Evolutionary conservation across 176 grass and related monocot genomes (phyloP), one percentile per base, ranked within the genome.

Genomic region (bread wheat (Triticum aestivum)): DNA sequence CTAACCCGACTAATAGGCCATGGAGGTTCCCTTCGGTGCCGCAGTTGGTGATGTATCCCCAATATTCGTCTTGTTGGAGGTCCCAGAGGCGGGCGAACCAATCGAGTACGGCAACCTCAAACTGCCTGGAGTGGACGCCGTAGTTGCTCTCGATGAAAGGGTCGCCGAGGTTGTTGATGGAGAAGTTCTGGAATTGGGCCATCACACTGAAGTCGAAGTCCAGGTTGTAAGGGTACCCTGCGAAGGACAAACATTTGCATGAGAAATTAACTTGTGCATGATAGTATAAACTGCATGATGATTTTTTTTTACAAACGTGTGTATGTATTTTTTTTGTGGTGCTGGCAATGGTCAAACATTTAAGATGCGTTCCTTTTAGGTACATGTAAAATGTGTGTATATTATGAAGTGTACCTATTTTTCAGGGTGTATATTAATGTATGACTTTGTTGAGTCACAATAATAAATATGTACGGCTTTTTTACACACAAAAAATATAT

Each of bases 81-180:
- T 87, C 90, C 90, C 90, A 92, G 2, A 92, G 68, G 8, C 62
- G 74, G 49, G 90, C 90, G 12, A 89, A 92, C 90, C 87, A 92
- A 14, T 92, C 87, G 9, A 92, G 41, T 6, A 92, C 79, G 0
- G 81, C 87, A 0, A 92, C 79, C 17, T 92, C 87, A 3, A 92
- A 80, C 24, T 75, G 87, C 33, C 87, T 79, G 4, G 87, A 92
- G 56, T 92, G 90, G 20, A 89, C 66, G 5, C 84, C 87, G 6
- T 89, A 84, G 79, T 92, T 92, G 66, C 91, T 92, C 68, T 92
- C 91, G 8, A 92, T 83, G 80, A 92, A 92, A 3, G 87, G 90
- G 35, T 92, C 90, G 6, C 90, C 90, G 0, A 89, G 68, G 8
- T 89, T 92, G 79, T 89, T 92, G 67, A 92, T 66, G 56, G 67